Evolutionary conservation across 139 green algal species (phyloP), one percentile per base, ranked within the genome.

Genomic region (Zygnema circumcarinatum): DNA sequence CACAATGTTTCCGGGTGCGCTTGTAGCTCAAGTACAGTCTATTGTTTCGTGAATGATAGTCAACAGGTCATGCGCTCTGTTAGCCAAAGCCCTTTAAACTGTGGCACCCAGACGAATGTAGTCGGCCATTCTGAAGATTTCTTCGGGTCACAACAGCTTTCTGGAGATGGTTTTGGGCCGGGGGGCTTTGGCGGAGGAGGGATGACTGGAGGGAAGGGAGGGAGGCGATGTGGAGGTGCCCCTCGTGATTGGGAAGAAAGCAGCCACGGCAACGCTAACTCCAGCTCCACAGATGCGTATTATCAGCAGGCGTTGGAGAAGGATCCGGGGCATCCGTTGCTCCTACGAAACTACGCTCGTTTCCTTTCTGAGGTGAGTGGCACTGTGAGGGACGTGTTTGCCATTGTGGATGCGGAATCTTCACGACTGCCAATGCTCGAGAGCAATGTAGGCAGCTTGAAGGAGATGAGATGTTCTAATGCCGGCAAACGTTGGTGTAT

Each of bases 291-390:
- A 82, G 81, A 87, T 31, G 56, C 62, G 29, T 82, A 87, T 32
- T 87, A 87, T 52, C 16, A n/a, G n/a, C 41, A n/a, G 41, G 53
- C 81, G 35, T 42, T 87, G 33, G 29, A 38, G 29, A 52, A 83
- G 56, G 81, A 87, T 31, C 81, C 81, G 21, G 62, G 52, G 25
- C 38, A 87, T 83, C 56, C 81, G 81, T 72, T 87, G 22, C 62
- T 87, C 1, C 62, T 87, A 40, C 53, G 81, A 0, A 87, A 87
- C 62, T 87, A 82, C 32, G 81, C 81, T 7, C 81, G 53, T n/a
- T 87, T 87, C 32, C 56, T 87, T n/a, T 84, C 38, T 40, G 81
- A 87, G 81, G 81, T 87, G 7, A 83, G 75, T 83, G 39, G 72
- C 22, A 56, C 72, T n/a, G 56, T 25, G 25, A 29, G 56, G 29